Evolutionary conservation across 108 stramenopile species (phyloP), one percentile per base, ranked within the genome.

Genomic region (Schizochytrium sp.): DNA sequence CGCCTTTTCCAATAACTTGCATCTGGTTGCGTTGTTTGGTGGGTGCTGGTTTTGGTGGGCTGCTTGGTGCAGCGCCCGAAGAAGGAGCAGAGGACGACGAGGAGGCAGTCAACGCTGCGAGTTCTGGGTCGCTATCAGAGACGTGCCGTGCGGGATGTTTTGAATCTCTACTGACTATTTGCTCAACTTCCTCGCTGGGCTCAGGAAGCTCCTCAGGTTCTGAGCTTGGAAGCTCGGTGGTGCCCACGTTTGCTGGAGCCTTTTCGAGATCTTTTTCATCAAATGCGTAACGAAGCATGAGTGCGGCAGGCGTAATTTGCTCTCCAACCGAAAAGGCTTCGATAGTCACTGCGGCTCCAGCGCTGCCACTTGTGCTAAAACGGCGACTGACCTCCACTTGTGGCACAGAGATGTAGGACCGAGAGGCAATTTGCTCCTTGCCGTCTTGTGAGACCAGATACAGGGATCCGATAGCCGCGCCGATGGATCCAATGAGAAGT

Each of bases 281-380:
- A 55, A 83, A 83, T n/a, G 76, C 76, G 76, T 83, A 83, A 38
- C 76, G 76, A 38, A 83, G 76, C 76, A 83, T 49, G 15, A 83
- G 76, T 5, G 76, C 76, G 17, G 47, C 76, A 5, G 76, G 76
- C 8, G 76, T 83, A 53, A 83, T 83, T 55, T 83, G 76, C 76
- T 83, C 76, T 17, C 76, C 76, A 2, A 83, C 76, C 15, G 50
- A 55, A 28, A 83, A 83, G 15, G 76, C 76, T 40, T 83, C 76
- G 40, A 83, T 83, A n/a, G 76, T 83, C 17, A 83, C 76, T 13
- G 76, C 76, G 12, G 76, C 76, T 2, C 76, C 76, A 47, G 76
- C 76, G 53, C 76, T 83, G n/a, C 76, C 76, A 53, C 76, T 83
- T 2, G 76, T 83, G 47, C 76, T 83, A 2, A 83, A 83, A 38